These are phyloP conservation scores for Neonectria hederae DNA, from an alignment of 2,329 filamentous ascomycete species.

Conservation along the genomic window DNA sequence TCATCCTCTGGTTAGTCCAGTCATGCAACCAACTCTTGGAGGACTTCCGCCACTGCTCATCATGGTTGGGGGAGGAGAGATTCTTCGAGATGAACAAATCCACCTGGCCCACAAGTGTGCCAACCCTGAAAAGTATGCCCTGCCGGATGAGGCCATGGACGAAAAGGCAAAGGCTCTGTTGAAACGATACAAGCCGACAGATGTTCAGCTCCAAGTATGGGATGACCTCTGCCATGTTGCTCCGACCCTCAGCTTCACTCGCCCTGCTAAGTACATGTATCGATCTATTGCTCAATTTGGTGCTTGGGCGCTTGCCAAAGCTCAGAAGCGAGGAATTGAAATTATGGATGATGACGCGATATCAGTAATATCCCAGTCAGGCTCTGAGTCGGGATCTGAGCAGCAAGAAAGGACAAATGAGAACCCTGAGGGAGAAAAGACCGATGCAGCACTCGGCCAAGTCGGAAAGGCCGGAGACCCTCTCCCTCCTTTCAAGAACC, in stretches of 20 bases:
- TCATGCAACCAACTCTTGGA: conserved; percentile 87
- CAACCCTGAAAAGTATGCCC: conserved; percentile 80
- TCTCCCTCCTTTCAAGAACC: conserved; percentile 78
- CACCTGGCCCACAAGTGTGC: conserved; percentile 96
- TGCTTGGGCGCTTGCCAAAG: conserved; percentile 86
- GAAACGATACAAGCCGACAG: conserved; percentile 78
- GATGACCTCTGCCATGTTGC: conserved; percentile 93
- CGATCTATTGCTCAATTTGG: conserved; percentile 91
- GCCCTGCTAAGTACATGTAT: conserved; percentile 97
- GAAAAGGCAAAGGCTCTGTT: conserved; percentile 69
- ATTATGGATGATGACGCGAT: conserved; percentile 82
- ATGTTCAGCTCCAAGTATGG: conserved; percentile 96
- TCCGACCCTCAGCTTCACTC: conserved; percentile 92
- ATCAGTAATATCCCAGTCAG: conserved; percentile 75
- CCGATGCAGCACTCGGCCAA: conserved; percentile 43
- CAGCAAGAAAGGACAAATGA: conserved; percentile 36
- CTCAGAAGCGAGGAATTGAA: conserved; percentile 82
- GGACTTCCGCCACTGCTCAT: conserved; percentile 89
- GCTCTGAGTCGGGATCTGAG: conserved; percentile 45
- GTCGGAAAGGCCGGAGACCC: conserved; percentile 89
- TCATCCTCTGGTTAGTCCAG: conserved; percentile 90
- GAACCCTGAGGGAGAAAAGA: conserved; percentile 20
- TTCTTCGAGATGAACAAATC: conserved; percentile 92
- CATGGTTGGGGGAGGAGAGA: conserved; percentile 86
- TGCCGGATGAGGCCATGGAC: conserved; percentile 69